Conservation (phyloP, 768 basidiomycete species). For the Daedaleopsis sinensis region DNA sequence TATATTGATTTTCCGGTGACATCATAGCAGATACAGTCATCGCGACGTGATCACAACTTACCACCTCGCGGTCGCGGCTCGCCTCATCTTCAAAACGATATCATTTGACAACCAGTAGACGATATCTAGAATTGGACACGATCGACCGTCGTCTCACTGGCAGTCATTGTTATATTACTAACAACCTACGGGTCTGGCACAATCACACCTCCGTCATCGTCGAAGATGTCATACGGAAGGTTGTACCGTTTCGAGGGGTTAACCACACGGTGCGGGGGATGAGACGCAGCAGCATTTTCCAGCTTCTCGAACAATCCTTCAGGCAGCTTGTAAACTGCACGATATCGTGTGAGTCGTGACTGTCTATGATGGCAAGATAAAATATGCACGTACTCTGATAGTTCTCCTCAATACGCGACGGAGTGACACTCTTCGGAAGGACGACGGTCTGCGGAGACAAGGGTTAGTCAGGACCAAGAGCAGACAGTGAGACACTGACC, state of each 20-base stretch:
- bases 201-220: constrained; percentile 37
- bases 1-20: no score
- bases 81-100: no score
- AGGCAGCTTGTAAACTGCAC: constrained; percentile 37
- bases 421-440: constrained; percentile 77
- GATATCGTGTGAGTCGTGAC: neutral
- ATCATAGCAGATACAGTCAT: no score
- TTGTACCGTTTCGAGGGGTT: constrained; percentile 67
- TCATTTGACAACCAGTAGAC: no score
- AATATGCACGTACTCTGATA: constrained; percentile 48
- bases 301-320: constrained; percentile 44
- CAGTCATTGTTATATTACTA: neutral
- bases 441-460: constrained; percentile 57
- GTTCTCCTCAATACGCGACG: constrained; percentile 71
- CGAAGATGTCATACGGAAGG: constrained; percentile 64
- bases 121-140: no score
- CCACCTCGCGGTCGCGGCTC: no score
- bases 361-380: neutral
- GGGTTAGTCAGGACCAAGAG: constrained; percentile 1
- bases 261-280: constrained; percentile 55
- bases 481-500: constrained; percentile 40
- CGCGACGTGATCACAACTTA: no score
- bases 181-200: constrained; percentile 6
- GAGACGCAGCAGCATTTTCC: constrained; percentile 54
- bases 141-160: no score